Conservation (phyloP, 2,329 filamentous ascomycete genomes). For the Diaporthe sp. region DNA sequence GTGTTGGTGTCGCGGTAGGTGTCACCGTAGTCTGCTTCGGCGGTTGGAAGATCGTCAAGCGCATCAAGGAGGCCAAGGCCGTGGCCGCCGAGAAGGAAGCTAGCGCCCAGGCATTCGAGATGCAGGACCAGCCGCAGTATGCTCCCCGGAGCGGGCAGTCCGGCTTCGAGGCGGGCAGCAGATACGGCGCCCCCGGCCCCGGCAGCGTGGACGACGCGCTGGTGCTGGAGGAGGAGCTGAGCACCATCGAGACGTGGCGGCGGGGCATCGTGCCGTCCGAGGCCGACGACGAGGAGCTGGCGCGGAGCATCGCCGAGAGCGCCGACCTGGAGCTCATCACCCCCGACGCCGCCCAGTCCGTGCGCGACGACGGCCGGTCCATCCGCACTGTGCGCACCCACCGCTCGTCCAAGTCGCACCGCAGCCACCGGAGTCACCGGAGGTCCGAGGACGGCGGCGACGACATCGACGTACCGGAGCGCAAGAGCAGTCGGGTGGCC, state of each 20-base stretch:
- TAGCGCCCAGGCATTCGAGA: conserved; percentile 46
- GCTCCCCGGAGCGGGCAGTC: conserved; percentile 9
- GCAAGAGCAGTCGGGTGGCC: conserved; percentile 49
- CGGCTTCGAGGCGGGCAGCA: conserved; percentile 19
- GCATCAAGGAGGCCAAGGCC: conserved; percentile 68
- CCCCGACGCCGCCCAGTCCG: conserved; percentile 65
- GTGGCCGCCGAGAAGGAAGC: conserved; percentile 47
- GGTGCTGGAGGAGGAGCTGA: conserved; percentile 70
- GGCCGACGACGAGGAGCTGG: conserved; percentile 46
- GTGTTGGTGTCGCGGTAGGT: conserved; percentile 88
- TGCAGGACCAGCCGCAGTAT: conserved; percentile 39
- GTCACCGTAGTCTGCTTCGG: conserved; percentile 97
- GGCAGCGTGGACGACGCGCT: conserved; percentile 64
- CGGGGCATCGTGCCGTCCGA: conserved; percentile 66
- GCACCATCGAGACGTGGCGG: conserved; percentile 71
- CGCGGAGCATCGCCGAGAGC: conserved; percentile 58
- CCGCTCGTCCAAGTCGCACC: conserved; percentile 46
- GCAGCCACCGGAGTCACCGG: conserved; percentile 41
- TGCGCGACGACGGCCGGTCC: conserved; percentile 50
- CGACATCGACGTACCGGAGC: conserved; percentile 44
- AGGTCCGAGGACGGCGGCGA: conserved; percentile 32
- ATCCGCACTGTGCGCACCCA: conserved; percentile 56
- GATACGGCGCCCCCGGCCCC: conserved; percentile 34
- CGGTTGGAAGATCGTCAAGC: conserved; percentile 97
- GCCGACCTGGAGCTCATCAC: conserved; percentile 65